Evolutionary conservation across 2,329 filamentous ascomycete genomes (phyloP), one percentile per base, ranked within the genome.

Genomic region (Phyllosticta citrichinensis): DNA sequence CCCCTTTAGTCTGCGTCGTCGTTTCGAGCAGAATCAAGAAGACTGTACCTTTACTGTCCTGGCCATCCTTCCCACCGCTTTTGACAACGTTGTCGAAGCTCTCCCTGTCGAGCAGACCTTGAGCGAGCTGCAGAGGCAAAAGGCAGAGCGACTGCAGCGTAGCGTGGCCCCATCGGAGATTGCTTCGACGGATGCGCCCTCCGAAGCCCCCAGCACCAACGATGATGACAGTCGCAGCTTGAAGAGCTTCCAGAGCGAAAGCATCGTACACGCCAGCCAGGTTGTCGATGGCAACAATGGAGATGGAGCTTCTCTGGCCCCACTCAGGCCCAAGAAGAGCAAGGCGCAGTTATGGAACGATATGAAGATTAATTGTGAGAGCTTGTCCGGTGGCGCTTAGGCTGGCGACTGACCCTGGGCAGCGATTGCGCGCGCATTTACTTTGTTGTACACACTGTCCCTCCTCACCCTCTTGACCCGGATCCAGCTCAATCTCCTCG

Each of bases 21-120:
- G 94, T 70, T 99, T 99, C 77, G 91, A 97, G 74, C 94, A 99
- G 76, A 99, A 99, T 75, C 94, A 99, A 73, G 93, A 96, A 73
- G 94, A 99, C 76, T 99, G 94, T 77, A 97, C 93, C 55, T 97
- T 95, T 73, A 99, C 94, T 47, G 91, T 97, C 53, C 86, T 97
- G n/a, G 94, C 93, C 30, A 85, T 99, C 60, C 82, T 99, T 10
- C 94, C 94, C 4, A 96, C 93, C 35, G 89, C 91, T 6, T 92
- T 92, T 24, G 86, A 94, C 66, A 93, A 95, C 71, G 88, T 99
- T 68, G 80, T 97, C 69, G 86, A 90, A 66, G 86, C 88, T 33
- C 84, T 97, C 68, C 90, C 95, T 58, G 96, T 96, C 52, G 94
- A 99, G 74, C 86, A 89, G 69, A 90, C 97, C 69, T 93, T 93